These are phyloP conservation scores for Amanita pseudoporphyria DNA, from an alignment of 768 basidiomycete species.

Conservation along the genomic window DNA sequence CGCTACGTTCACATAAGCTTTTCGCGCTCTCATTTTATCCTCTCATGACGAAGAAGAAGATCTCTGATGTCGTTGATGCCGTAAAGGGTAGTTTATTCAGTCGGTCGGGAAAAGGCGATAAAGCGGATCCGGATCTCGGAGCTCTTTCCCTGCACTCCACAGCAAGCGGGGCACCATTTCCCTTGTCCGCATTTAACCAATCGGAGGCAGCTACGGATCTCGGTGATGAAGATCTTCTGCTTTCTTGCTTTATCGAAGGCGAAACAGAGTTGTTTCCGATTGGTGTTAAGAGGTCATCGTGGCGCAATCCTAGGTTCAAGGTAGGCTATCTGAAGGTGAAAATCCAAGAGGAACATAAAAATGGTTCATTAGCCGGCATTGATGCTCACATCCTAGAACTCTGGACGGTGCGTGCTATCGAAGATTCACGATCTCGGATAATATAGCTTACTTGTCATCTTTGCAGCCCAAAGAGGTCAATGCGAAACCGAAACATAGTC, in stretches of 20 bases:
- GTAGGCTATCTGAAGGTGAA: constrained; percentile 7
- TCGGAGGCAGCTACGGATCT: constrained; percentile 8
- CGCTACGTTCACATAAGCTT: too few species aligned
- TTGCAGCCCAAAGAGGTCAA: constrained; percentile 7
- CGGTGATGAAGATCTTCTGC: constrained; percentile 8
- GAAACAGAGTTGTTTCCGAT: constrained; percentile 9
- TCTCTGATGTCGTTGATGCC: too few species aligned
- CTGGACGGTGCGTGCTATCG: constrained; percentile 9
- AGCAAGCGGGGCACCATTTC: too few species aligned
- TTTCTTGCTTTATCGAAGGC: constrained; percentile 9
- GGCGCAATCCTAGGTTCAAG: constrained; percentile 8
- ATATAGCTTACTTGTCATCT: too few species aligned
- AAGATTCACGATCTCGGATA: constrained; percentile 5
- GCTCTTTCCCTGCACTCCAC: too few species aligned
- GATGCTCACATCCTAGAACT: constrained; percentile 8
- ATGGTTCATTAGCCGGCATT: constrained; percentile 8
- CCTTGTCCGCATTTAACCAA: too few species aligned
- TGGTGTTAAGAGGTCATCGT: constrained; percentile 6
- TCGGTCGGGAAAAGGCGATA: too few species aligned
- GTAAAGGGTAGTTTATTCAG: too few species aligned
- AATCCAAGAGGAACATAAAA: constrained; percentile 10
- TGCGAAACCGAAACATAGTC: constrained; percentile 9
- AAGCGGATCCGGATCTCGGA: too few species aligned
- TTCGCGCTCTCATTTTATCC: too few species aligned
- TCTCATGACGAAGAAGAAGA: too few species aligned